Percentiles rank a stretch among this genome's conserved stretches.
phyloP scores from a whole-genome alignment of 495 filamentous ascomycete genomes.

The Friedmanniomyces endolithicus region DNA sequence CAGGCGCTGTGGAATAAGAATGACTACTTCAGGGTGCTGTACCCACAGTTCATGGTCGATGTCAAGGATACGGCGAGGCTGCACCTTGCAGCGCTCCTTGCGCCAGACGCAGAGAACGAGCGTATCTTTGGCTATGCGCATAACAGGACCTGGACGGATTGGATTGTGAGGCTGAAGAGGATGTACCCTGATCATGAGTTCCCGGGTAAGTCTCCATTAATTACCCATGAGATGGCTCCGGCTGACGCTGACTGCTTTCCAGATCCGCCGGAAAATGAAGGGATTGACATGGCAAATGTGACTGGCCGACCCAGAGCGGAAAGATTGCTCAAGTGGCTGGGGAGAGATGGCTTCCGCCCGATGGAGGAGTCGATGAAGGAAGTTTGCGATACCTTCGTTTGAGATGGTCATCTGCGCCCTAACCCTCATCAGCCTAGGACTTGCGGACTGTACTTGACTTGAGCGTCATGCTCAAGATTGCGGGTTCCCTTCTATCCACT shows the following conservation, averaged over 20 bases:
- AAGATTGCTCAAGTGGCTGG: slow-evolving; percentile 27
- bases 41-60: slow-evolving; percentile 28
- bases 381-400: background rate
- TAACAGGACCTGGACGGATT: slow-evolving; percentile 29
- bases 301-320: slow-evolving; percentile 11
- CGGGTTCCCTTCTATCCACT: too few relatives aligned
- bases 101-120: slow-evolving; percentile 31
- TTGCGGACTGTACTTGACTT: too few relatives aligned
- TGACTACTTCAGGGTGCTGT: background rate
- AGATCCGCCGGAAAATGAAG: slow-evolving; percentile 2
- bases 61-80: slow-evolving; percentile 38
- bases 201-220: slow-evolving; percentile 16
- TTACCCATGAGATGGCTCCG: slow-evolving; percentile 7
- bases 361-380: slow-evolving; percentile 17
- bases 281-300: background rate
- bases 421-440: too few relatives aligned
- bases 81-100: slow-evolving; percentile 35
- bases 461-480: too few relatives aligned
- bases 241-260: slow-evolving; percentile 19
- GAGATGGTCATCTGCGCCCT: too few relatives aligned
- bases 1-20: background rate
- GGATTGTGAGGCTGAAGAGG: slow-evolving; percentile 27
- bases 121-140: slow-evolving; percentile 37
- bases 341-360: slow-evolving; percentile 11
- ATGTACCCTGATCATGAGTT: slow-evolving; percentile 26